These are phyloP conservation scores for Verbascum thapsus DNA, from an alignment of 257 asterid species.

Conservation along the genomic window DNA sequence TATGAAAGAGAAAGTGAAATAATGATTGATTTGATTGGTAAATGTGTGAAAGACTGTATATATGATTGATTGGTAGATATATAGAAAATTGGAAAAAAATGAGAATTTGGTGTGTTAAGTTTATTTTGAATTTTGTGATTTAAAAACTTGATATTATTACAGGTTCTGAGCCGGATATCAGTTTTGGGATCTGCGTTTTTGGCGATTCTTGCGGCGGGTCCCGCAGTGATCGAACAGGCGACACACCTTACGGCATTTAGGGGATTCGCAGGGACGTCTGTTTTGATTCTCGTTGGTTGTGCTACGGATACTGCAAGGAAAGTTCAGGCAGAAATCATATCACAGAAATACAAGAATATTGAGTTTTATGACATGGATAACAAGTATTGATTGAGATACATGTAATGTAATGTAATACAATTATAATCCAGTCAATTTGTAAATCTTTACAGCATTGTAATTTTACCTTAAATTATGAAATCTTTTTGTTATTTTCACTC, in stretches of 20 bases:
- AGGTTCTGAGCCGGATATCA: slow-evolving; percentile 94
- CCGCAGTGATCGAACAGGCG: slow-evolving; percentile 89
- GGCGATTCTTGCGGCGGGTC: slow-evolving; percentile 92
- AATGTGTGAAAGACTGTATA: too few species aligned
- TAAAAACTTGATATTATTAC: slow-evolving; percentile 18
- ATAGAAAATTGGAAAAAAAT: too few species aligned
- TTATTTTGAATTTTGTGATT: too few species aligned
- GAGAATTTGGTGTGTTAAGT: too few species aligned
- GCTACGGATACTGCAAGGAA: slow-evolving; percentile 97
- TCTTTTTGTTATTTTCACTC: too few species aligned
- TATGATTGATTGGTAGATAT: too few species aligned
- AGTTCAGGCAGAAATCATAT: slow-evolving; percentile 90
- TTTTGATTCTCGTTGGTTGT: slow-evolving; percentile 94
- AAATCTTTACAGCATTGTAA: slow-evolving; percentile 17
- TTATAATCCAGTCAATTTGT: slow-evolving; percentile 19
- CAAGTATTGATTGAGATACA: slow-evolving; percentile 43
- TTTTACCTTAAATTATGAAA: not conserved
- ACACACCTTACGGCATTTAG: slow-evolving; percentile 94
- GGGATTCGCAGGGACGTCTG: slow-evolving; percentile 95
- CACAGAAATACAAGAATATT: slow-evolving; percentile 90
- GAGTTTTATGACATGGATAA: slow-evolving; percentile 68
- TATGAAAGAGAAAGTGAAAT: too few species aligned
- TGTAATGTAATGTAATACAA: slow-evolving; percentile 3
- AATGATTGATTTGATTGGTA: too few species aligned
- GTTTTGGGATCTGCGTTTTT: slow-evolving; percentile 86